Evolutionary conservation across 1,284 basidiomycete species (phyloP).

Genomic region (Malassezia nana): DNA sequence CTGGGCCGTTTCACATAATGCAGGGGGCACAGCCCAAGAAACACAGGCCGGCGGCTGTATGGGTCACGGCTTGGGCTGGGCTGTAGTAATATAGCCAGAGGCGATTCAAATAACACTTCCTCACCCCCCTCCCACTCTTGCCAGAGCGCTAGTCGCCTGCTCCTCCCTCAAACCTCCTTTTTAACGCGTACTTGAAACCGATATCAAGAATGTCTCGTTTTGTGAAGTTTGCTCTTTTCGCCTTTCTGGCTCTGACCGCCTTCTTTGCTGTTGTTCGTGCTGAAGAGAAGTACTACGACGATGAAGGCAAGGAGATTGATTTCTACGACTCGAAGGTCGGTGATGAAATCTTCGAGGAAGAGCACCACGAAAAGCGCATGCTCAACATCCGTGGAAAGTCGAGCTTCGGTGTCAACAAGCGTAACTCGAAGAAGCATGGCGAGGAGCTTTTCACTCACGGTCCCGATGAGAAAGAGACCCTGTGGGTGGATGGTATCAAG

Average conservation of each 20-base stretch:
- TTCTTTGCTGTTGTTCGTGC: conserved; percentile 8
- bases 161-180: background rate
- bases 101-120: background rate
- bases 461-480: conserved; percentile 13
- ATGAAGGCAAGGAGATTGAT: conserved; percentile 24
- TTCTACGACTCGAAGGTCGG: conserved; percentile 33
- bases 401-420: conserved; percentile 20
- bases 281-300: conserved; percentile 22
- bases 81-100: background rate
- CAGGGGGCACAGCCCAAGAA: background rate
- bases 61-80: no score
- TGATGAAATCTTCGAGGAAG: conserved; percentile 25
- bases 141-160: conserved; percentile 10
- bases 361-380: conserved; percentile 23
- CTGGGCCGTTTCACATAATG: background rate
- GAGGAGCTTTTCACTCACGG: conserved; percentile 20
- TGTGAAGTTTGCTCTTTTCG: conserved; percentile 15
- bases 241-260: conserved; percentile 1
- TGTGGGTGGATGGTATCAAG: conserved; percentile 22
- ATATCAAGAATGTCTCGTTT: conserved; percentile 12
- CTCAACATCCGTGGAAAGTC: conserved; percentile 20
- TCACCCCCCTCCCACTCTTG: conserved; percentile 2
- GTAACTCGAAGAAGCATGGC: conserved; percentile 18
- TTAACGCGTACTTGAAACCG: background rate
- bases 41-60: no score